Conservation (phyloP, 805 yeast species). For the Zygosaccharomyces gambellarensis region DNA sequence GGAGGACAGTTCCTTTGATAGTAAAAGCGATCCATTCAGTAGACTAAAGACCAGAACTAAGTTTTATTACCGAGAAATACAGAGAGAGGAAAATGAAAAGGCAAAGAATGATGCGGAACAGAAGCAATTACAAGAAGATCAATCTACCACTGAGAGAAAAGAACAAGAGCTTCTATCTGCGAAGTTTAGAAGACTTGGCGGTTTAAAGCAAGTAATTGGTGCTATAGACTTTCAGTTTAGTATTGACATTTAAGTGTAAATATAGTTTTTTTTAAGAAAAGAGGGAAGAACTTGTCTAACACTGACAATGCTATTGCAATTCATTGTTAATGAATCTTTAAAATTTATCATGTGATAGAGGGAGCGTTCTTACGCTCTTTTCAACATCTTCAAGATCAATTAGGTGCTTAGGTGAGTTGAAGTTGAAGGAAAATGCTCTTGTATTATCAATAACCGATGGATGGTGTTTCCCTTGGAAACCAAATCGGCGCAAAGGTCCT, state of each 20-base stretch:
- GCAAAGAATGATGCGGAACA: slow-evolving; percentile 51
- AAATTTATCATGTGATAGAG: neutral
- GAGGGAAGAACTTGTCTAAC: too few relatives aligned
- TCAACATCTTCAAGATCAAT: neutral
- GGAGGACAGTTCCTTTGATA: slow-evolving; percentile 33
- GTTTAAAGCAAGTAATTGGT: slow-evolving; percentile 48
- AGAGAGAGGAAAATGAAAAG: slow-evolving; percentile 53
- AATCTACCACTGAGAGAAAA: slow-evolving; percentile 42
- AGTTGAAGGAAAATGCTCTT: neutral
- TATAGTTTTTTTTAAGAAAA: neutral
- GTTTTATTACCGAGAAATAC: slow-evolving; percentile 61
- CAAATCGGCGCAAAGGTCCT: slow-evolving; percentile 17
- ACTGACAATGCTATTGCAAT: neutral
- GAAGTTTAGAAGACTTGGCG: slow-evolving; percentile 54
- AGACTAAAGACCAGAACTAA: slow-evolving; percentile 85
- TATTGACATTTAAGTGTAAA: slow-evolving; percentile 26
- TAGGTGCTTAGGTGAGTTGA: neutral
- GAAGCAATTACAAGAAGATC: slow-evolving; percentile 37
- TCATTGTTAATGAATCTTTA: neutral
- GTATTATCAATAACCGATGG: neutral
- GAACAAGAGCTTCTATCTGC: slow-evolving; percentile 45
- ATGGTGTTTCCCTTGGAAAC: slow-evolving; percentile 15
- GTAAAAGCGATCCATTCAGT: slow-evolving; percentile 74
- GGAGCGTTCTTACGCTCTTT: neutral
- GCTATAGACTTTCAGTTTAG: slow-evolving; percentile 40